Percentiles rank a stretch among this genome's conserved stretches.
These are phyloP conservation scores for Trypanosoma boissoni DNA, from an alignment of 208 protist species.

Conservation along the genomic window DNA sequence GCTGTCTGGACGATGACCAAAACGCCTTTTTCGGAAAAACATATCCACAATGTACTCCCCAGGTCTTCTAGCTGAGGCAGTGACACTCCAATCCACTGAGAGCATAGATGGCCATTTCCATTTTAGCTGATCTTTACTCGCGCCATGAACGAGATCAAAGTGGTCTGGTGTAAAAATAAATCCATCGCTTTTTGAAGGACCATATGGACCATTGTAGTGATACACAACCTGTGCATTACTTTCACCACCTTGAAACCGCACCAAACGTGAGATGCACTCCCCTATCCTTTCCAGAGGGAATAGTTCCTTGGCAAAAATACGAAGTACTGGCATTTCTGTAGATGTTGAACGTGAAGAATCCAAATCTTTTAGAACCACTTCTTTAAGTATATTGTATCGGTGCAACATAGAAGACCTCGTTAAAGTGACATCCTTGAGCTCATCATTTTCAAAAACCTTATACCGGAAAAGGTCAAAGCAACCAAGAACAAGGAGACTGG, in stretches of 20 bases:
- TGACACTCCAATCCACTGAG: constrained; percentile 75
- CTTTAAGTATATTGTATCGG: constrained; percentile 37
- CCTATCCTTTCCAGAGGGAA: constrained; percentile 34
- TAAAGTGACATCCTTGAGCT: constrained; percentile 12
- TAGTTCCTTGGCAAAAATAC: constrained; percentile 66
- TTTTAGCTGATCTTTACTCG: constrained; percentile 65
- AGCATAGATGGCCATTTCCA: constrained; percentile 81
- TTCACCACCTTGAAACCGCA: constrained; percentile 11
- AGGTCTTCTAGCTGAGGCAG: constrained; percentile 21
- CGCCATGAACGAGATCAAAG: constrained; percentile 57
- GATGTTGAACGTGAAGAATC: background rate
- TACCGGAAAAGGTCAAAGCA: constrained; percentile 57
- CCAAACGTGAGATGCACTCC: constrained; percentile 32
- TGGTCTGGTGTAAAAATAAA: constrained; percentile 78
- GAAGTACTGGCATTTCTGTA: constrained; percentile 2
- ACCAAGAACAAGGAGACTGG: constrained; percentile 29
- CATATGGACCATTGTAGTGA: constrained; percentile 44
- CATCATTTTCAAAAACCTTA: constrained; percentile 7
- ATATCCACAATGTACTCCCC: constrained; percentile 46
- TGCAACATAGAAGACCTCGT: constrained; percentile 32
- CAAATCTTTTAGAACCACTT: constrained; percentile 27
- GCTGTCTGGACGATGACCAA: constrained; percentile 53
- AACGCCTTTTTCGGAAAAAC: constrained; percentile 72
- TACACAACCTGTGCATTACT: constrained; percentile 18
- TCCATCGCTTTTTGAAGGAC: constrained; percentile 63